phyloP scores from a whole-genome alignment of 352 stramenopile species.

The Achlya hypogyna region DNA sequence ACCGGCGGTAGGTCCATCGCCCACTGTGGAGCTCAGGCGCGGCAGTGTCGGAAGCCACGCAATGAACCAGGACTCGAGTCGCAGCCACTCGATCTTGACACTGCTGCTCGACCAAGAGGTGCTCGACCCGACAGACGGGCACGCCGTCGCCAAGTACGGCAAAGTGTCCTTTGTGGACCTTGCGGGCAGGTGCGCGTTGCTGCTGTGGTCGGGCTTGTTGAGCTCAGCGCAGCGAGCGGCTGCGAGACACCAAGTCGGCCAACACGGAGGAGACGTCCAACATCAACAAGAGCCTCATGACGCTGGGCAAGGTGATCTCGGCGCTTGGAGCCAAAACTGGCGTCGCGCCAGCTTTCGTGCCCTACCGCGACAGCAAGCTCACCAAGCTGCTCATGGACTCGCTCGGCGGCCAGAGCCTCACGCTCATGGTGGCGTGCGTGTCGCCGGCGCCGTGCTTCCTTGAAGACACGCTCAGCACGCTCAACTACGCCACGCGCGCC shows the following conservation, averaged over 20 bases:
- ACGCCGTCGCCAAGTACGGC: constrained; percentile 46
- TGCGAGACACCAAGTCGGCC: constrained; percentile 62
- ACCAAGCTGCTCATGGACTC: constrained; percentile 83
- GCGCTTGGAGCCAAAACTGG: constrained; percentile 38
- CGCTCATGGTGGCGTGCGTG: constrained; percentile 78
- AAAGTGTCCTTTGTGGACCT: constrained; percentile 81
- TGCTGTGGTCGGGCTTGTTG: background rate
- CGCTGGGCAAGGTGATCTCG: constrained; percentile 78
- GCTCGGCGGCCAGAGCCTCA: constrained; percentile 68
- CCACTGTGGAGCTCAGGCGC: background rate
- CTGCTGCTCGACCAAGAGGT: constrained; percentile 57
- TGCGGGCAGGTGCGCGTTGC: constrained; percentile 32
- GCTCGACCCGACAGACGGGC: constrained; percentile 35
- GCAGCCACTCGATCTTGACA: constrained; percentile 68
- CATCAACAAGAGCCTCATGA: constrained; percentile 80
- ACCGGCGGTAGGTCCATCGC: constrained; percentile 26
- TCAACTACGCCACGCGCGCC: constrained; percentile 76
- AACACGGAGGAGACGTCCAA: constrained; percentile 70
- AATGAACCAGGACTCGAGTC: constrained; percentile 78
- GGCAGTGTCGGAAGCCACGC: constrained; percentile 46
- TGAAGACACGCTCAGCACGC: constrained; percentile 72
- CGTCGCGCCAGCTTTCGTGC: constrained; percentile 39
- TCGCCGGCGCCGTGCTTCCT: constrained; percentile 44
- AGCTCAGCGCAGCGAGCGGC: constrained; percentile 29
- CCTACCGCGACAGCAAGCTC: constrained; percentile 79